These are phyloP conservation scores for Calocybe indica DNA, from an alignment of 768 basidiomycete genomes.

Conservation along the genomic window DNA sequence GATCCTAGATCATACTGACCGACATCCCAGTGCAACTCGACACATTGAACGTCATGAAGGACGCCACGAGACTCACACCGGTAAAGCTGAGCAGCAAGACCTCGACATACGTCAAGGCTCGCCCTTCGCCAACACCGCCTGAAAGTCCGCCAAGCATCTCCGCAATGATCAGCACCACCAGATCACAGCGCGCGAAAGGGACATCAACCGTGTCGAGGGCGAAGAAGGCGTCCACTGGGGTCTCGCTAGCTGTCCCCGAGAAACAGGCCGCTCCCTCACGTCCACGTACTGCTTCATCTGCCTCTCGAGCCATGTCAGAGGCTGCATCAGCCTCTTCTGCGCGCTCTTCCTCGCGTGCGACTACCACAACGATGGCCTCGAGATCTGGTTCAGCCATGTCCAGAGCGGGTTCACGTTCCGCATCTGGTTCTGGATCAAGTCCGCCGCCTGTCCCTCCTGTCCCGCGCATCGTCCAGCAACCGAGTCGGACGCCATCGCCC, in stretches of 20 bases:
- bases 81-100: slow-evolving; percentile 4
- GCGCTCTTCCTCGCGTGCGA: no score
- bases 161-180: slow-evolving; percentile 5
- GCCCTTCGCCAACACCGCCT: slow-evolving; percentile 9
- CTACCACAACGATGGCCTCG: no score
- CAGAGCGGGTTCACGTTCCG: no score
- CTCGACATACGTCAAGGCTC: slow-evolving; percentile 1
- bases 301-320: slow-evolving; percentile 14
- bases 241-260: slow-evolving; percentile 1
- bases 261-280: no score
- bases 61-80: slow-evolving; percentile 6
- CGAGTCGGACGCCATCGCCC: slow-evolving; percentile 36
- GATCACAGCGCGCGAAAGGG: slow-evolving; percentile 1
- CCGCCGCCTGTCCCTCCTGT: slow-evolving; percentile 13
- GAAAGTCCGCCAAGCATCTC: slow-evolving; percentile 2
- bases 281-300: slow-evolving; percentile 21
- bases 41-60: slow-evolving; percentile 7
- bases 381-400: no score
- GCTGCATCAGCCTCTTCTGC: no score
- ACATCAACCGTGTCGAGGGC: slow-evolving; percentile 8
- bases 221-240: not conserved
- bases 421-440: no score
- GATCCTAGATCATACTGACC: not conserved
- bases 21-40: slow-evolving; percentile 17
- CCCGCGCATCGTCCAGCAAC: slow-evolving; percentile 7